Conservation (phyloP, 148 eudicot genomes). For the Spergularia bocconei region DNA sequence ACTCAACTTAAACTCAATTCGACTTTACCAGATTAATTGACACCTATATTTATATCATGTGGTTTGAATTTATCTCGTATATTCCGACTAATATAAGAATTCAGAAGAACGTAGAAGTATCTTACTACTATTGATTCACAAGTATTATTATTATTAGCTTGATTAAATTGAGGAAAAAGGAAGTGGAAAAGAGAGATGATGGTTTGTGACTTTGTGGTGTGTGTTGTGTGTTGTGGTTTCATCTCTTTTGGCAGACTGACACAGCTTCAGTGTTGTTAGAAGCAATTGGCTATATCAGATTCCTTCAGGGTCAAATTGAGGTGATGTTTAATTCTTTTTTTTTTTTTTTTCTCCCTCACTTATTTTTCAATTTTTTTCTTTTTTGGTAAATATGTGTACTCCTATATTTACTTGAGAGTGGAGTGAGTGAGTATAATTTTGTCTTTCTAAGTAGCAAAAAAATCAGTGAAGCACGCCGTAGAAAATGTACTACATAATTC, state of each 20-base stretch:
- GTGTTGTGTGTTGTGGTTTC: too few relatives aligned
- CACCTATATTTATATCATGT: not conserved
- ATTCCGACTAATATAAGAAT: too few relatives aligned
- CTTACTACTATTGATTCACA: too few relatives aligned
- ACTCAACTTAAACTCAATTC: not conserved
- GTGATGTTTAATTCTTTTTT: constrained; percentile 40
- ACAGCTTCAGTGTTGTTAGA: constrained; percentile 89
- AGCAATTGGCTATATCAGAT: constrained; percentile 86
- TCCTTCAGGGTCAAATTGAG: constrained; percentile 87
- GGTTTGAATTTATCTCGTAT: too few relatives aligned
- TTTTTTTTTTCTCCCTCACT: not conserved
- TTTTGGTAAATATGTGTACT: not conserved
- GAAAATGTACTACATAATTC: not conserved
- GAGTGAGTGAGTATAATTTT: not conserved
- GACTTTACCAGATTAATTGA: not conserved
- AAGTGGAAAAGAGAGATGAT: constrained; percentile 22
- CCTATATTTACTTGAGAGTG: not conserved
- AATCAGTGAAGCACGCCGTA: constrained; percentile 28
- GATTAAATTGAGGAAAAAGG: not conserved
- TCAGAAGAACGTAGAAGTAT: too few relatives aligned
- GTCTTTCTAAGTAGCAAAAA: constrained; percentile 1
- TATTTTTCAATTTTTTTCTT: not conserved
- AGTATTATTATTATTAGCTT: too few relatives aligned
- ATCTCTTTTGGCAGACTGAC: constrained; percentile 77
- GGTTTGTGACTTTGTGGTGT: constrained; percentile 13